Conservation (phyloP, 768 basidiomycete genomes). For the Hortiboletus campestris region DNA sequence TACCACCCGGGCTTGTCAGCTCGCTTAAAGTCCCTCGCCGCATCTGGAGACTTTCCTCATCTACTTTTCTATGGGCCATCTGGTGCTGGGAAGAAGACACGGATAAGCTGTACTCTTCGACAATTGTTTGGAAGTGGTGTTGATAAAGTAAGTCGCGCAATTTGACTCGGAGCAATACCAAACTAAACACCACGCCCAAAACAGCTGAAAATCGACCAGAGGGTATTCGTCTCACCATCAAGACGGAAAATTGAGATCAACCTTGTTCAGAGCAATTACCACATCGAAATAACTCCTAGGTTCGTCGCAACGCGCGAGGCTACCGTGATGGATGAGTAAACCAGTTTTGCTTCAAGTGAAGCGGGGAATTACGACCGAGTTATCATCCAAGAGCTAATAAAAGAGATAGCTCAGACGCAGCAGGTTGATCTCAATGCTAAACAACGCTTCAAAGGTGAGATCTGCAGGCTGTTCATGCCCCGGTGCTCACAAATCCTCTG, state of each 20-base stretch:
- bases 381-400: conserved; percentile 94
- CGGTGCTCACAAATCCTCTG: neutral
- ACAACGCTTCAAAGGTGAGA: conserved; percentile 90
- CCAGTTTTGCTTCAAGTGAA: conserved; percentile 56
- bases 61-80: conserved; percentile 97
- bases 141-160: conserved; percentile 69
- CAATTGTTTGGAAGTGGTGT: conserved; percentile 90
- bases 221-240: conserved; percentile 91
- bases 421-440: conserved; percentile 95
- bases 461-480: neutral
- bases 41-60: conserved; percentile 94
- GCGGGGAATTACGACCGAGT: conserved; percentile 93
- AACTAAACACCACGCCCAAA: neutral
- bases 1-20: conserved; percentile 83
- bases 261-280: conserved; percentile 95
- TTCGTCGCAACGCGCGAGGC: conserved; percentile 31
- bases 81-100: conserved; percentile 97
- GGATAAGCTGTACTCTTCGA: conserved; percentile 84
- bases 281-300: conserved; percentile 98
- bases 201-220: conserved; percentile 96
- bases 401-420: conserved; percentile 98
- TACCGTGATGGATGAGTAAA: neutral
- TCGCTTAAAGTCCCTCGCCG: conserved; percentile 76
- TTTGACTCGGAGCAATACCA: neutral
- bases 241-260: conserved; percentile 95